Evolutionary conservation across 2,329 filamentous ascomycete species (phyloP), one percentile per base, ranked within the genome.

Genomic region (Penicillium sp.): DNA sequence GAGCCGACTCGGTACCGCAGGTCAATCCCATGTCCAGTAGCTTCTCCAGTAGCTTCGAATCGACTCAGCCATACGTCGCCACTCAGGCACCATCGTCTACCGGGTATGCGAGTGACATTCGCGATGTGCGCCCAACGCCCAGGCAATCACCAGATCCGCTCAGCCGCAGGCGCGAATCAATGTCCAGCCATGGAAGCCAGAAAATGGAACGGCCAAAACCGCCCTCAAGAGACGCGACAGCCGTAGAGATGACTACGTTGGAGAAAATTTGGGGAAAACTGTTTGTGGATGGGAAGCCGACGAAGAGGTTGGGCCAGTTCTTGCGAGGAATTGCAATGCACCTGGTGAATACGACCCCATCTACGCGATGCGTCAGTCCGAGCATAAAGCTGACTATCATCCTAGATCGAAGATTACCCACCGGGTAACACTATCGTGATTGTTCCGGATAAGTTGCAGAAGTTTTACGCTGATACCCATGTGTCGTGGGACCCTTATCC

Each of bases 191-290:
- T 40, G 60, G 68, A 4, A 76, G 73, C 60, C 72, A 65, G 57
- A 75, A 61, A 67, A 35, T 60, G 25, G 69, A 77, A 10, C 71
- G 79, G 19, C 78, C 79, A 2, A 78, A 71, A 57, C 72, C 72
- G 13, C 75, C 76, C 10, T 70, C 71, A 16, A 73, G 79, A 30
- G 72, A 77, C 46, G 72, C 75, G 25, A 80, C 78, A 0, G 71
- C 73, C 13, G 75, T 76, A 35, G 85, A 87, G 61, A 73, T 83
- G 62, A 87, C 84, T 1, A 84, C 85, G 1, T 75, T 90, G 30
- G 90, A 93, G 72, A 85, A 84, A 71, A 88, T 88, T 71, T 96
- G 92, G 92, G 89, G 91, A 6, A 82, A 81, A 10, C 75, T 96
- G 2, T 96, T 96, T 71, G 87, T 82, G 2, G 81, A 87, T 30